Percentiles rank a stretch among this genome's conserved stretches.
Evolutionary conservation across 2,329 filamentous ascomycete genomes (phyloP).

Genomic region (Nemania diffusa): DNA sequence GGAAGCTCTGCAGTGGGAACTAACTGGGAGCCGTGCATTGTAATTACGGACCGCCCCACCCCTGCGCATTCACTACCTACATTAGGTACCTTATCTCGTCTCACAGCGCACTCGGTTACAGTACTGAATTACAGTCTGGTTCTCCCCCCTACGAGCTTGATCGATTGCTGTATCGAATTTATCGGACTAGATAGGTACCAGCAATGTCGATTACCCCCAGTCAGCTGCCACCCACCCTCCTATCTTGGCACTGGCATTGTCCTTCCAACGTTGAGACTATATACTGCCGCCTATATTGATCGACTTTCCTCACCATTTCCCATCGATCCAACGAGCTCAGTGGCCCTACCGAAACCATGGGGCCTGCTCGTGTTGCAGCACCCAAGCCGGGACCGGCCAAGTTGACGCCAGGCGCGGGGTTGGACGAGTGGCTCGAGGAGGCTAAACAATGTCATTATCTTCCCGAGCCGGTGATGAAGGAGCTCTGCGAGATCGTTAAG

Average conservation of each 20-base stretch:
- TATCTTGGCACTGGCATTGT: slow-evolving; percentile 27
- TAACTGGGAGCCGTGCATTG: not conserved
- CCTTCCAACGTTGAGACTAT: slow-evolving; percentile 15
- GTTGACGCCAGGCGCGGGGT: slow-evolving; percentile 81
- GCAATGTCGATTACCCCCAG: slow-evolving; percentile 10
- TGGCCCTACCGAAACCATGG: slow-evolving; percentile 36
- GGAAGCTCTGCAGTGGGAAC: not conserved
- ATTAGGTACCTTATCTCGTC: not conserved
- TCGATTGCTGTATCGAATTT: slow-evolving; percentile 22
- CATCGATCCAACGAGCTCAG: slow-evolving; percentile 6
- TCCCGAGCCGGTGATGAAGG: slow-evolving; percentile 97
- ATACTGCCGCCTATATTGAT: slow-evolving; percentile 4
- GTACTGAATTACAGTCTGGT: not conserved
- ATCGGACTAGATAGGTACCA: slow-evolving; percentile 21
- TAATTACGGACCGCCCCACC: not conserved
- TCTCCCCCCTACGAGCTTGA: not conserved
- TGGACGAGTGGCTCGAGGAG: slow-evolving; percentile 96
- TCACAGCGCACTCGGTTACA: not conserved
- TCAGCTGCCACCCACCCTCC: slow-evolving; percentile 20
- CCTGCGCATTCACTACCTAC: not conserved
- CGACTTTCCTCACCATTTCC: not conserved
- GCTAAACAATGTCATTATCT: slow-evolving; percentile 98
- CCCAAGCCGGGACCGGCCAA: slow-evolving; percentile 93
- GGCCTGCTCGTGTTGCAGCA: slow-evolving; percentile 59
- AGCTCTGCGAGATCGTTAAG: slow-evolving; percentile 98